Evolutionary conservation across 108 stramenopile species (phyloP), one percentile per base, ranked within the genome.

Genomic region (Cyclotella choctawhatcheeana): DNA sequence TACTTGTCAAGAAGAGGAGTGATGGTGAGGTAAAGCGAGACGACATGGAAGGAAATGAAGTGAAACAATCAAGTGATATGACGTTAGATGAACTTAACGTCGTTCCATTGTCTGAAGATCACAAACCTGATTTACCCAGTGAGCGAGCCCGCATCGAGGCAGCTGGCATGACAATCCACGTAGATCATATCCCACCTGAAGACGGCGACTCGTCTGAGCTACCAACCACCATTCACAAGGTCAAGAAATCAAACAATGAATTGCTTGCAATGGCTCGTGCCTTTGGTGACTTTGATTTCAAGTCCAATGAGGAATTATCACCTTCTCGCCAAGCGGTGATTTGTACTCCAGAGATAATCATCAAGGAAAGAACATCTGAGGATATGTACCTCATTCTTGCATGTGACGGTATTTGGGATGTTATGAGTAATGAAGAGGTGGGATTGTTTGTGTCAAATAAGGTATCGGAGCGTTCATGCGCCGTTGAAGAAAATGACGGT

Each of bases 351-450:
- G 97, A 96, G 17, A 85, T 96, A 56, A 35, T 55, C 1, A 64
- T 90, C 16, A 92, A 85, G 34, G 58, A 64, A 52, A 89, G 97
- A 13, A 22, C 69, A 8, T 33, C 63, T 17, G 69, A 62, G 5
- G 95, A 96, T 64, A 56, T 82, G 68, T 87, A 83, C 58, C 64
- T 98, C 48, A 74, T 98, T 34, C 53, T 98, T 45, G 97, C 96
- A 43, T 98, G 97, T 58, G 97, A 98, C 62, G 97, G 97, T 12
- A 71, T 91, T 26, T 93, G 89, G 89, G 97, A 98, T 71, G 97
- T 96, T 25, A 87, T 92, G 85, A 67, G 73, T 8, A 90, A 89
- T 71, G 80, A 88, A 2, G 81, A 92, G 37, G 91, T 87, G 14
- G 86, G 72, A 26, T 79, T 86, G 0, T 92, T 91, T 74, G 88